Evolutionary conservation across 2,329 filamentous ascomycete species (phyloP).

Genomic region (Pseudogymnoascus sp.): DNA sequence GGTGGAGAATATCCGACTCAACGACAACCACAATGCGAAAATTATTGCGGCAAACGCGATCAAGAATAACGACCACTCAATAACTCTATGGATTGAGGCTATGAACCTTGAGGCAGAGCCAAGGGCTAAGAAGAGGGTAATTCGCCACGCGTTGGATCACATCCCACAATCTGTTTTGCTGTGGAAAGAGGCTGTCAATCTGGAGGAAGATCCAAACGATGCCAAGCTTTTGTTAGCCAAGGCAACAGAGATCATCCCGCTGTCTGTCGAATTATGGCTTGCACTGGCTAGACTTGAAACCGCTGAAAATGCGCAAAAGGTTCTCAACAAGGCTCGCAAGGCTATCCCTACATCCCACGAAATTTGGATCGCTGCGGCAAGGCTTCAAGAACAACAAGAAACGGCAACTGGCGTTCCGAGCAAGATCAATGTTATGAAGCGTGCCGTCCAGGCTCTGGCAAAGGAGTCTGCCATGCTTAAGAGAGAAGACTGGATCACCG

Average conservation of each 20-base stretch:
- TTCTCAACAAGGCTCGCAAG: constrained; percentile 91
- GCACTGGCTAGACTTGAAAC: constrained; percentile 84
- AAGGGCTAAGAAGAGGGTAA: constrained; percentile 83
- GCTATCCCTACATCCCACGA: constrained; percentile 88
- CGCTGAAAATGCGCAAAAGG: constrained; percentile 85
- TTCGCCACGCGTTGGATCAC: constrained; percentile 84
- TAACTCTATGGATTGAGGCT: constrained; percentile 87
- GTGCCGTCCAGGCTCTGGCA: constrained; percentile 78
- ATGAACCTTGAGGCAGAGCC: constrained; percentile 83
- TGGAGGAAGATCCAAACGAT: constrained; percentile 85
- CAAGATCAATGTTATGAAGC: constrained; percentile 89
- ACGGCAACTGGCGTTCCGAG: constrained; percentile 74
- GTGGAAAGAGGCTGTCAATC: constrained; percentile 97
- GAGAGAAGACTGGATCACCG: constrained; percentile 91
- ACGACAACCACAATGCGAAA: constrained; percentile 88
- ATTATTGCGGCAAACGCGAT: constrained; percentile 92
- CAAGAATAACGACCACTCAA: constrained; percentile 81
- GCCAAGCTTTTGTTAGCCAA: constrained; percentile 85
- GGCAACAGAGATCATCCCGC: constrained; percentile 88
- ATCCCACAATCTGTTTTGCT: constrained; percentile 89
- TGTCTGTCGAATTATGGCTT: constrained; percentile 92
- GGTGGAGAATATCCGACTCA: constrained; percentile 91
- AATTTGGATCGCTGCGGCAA: constrained; percentile 91
- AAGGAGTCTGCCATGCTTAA: constrained; percentile 95
- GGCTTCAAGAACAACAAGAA: constrained; percentile 79